Evolutionary conservation across 345 rosid species (phyloP).

Genomic region (Litchi chinensis): DNA sequence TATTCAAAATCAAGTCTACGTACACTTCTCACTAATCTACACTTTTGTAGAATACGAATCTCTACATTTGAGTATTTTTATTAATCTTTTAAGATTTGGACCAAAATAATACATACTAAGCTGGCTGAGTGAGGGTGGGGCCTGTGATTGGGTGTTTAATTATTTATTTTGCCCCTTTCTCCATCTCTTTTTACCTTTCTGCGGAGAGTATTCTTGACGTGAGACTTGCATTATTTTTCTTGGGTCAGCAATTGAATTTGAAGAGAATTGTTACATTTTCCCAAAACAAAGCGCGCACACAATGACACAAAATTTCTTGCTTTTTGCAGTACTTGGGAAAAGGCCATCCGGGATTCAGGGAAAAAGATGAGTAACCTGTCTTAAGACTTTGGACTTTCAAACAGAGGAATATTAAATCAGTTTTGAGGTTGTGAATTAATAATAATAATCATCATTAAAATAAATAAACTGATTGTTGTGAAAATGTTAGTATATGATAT

Average conservation of each 20-base stretch:
- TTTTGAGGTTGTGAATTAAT: neutral
- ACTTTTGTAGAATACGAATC: too few species aligned
- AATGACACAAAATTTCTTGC: neutral
- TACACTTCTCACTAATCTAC: too few species aligned
- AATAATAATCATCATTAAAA: neutral
- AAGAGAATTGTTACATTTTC: slow-evolving; percentile 42
- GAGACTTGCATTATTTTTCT: neutral
- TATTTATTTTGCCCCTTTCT: neutral
- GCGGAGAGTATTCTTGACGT: neutral
- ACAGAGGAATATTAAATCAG: neutral
- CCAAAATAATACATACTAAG: neutral
- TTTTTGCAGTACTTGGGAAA: slow-evolving; percentile 27
- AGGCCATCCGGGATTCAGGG: slow-evolving; percentile 64
- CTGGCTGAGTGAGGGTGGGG: slow-evolving; percentile 8
- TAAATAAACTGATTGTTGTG: neutral
- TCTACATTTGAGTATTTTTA: too few species aligned
- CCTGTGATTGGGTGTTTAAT: neutral
- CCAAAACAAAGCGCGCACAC: slow-evolving; percentile 20
- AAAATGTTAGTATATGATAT: too few species aligned
- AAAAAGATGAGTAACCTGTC: slow-evolving; percentile 32
- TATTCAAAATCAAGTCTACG: too few species aligned
- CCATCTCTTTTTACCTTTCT: neutral
- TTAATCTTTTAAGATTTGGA: too few species aligned
- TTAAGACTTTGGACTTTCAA: slow-evolving; percentile 55
- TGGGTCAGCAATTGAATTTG: slow-evolving; percentile 16